phyloP scores from a whole-genome alignment of 1,139 yeast species.

The Taphrina populina region DNA sequence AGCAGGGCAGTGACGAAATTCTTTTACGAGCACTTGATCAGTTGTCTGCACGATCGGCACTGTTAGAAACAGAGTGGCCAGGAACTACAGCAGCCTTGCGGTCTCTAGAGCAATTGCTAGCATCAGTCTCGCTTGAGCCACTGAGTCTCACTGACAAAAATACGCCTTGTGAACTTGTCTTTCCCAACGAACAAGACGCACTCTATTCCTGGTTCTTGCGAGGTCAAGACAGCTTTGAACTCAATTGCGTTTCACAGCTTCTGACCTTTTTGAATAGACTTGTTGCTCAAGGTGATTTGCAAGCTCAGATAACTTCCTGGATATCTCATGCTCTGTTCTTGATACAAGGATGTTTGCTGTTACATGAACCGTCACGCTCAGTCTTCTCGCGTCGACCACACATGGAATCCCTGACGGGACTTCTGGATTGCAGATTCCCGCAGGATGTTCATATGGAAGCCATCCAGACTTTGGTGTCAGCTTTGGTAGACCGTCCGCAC shows the following conservation, averaged over 20 bases:
- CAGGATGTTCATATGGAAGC: constrained; percentile 36
- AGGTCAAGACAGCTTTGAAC: background rate
- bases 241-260: constrained; percentile 7
- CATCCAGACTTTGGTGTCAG: constrained; percentile 60
- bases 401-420: constrained; percentile 43
- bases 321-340: constrained; percentile 46
- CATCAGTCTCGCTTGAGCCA: constrained; percentile 1
- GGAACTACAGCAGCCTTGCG: background rate
- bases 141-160: background rate
- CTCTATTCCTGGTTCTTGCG: background rate
- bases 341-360: constrained; percentile 61
- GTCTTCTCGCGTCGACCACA: constrained; percentile 48
- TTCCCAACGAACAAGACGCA: background rate
- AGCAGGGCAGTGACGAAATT: background rate
- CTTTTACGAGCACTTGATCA: constrained; percentile 1
- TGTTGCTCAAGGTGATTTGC: background rate
- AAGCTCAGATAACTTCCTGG: background rate
- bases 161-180: background rate
- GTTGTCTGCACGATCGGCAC: background rate
- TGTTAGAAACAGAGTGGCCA: background rate
- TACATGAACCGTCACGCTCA: constrained; percentile 60
- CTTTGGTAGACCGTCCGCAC: constrained; percentile 57
- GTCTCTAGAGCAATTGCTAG: background rate
- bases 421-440: constrained; percentile 38
- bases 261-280: constrained; percentile 1